phyloP scores from a whole-genome alignment of 1,284 basidiomycete genomes.

The Pascua guehoae region DNA sequence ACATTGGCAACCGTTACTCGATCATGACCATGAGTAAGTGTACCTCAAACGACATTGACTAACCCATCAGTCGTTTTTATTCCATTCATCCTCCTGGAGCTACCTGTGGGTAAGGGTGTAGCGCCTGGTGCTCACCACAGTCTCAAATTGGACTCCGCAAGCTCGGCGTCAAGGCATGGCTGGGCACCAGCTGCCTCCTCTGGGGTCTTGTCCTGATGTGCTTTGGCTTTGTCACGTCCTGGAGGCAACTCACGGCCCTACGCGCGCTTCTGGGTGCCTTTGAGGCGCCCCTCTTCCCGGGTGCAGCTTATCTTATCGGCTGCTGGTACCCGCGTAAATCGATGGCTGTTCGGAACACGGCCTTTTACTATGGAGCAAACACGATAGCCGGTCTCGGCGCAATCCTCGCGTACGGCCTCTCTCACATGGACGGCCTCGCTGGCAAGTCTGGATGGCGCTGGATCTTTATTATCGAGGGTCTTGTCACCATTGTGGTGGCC shows the following conservation, averaged over 20 bases:
- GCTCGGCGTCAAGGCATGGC: constrained; percentile 13
- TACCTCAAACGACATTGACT: constrained; percentile 4
- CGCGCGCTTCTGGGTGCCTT: constrained; percentile 48
- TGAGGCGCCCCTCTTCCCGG: constrained; percentile 44
- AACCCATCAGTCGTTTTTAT: constrained; percentile 45
- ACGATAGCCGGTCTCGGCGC: constrained; percentile 12
- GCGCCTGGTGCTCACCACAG: not conserved
- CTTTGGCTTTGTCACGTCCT: constrained; percentile 40
- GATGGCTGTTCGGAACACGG: constrained; percentile 41
- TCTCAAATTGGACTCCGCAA: constrained; percentile 22
- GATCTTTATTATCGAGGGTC: constrained; percentile 6
- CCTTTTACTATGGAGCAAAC: constrained; percentile 46
- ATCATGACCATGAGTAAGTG: constrained; percentile 25
- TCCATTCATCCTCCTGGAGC: constrained; percentile 46
- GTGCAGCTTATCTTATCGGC: constrained; percentile 49
- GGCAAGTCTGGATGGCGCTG: constrained; percentile 2
- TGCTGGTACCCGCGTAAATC: constrained; percentile 52
- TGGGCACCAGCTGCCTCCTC: constrained; percentile 15
- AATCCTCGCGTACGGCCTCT: constrained; percentile 7
- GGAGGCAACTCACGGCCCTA: constrained; percentile 44
- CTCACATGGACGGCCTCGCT: constrained; percentile 3
- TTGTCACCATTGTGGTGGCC: constrained; percentile 7
- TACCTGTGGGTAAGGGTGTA: constrained; percentile 11
- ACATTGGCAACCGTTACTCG: constrained; percentile 39
- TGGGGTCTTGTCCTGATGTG: constrained; percentile 50